Evolutionary conservation across 2,329 filamentous ascomycete genomes (phyloP), one percentile per base, ranked within the genome.

Genomic region (Xenoacremonium recifei): DNA sequence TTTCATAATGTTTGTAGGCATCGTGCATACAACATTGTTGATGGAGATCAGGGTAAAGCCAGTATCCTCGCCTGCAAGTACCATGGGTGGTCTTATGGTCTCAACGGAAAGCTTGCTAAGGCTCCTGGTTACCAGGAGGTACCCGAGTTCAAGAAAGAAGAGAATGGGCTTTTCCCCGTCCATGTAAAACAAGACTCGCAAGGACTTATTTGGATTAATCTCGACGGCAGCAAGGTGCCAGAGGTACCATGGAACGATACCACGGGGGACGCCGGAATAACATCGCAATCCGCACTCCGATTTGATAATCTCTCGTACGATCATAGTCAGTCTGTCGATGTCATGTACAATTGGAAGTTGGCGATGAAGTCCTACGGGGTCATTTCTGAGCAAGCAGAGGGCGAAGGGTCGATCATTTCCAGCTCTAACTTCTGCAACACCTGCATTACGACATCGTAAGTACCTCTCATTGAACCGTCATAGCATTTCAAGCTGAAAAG

Each of bases 1-100:
- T 82, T 83, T 57, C 80, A 83, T 63, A 83, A 84, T 53, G 69
- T 82, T 25, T 83, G 80, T 61, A 66, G 80, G 3, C 80, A 83
- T 57, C 69, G 80, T 6, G 80, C 80, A 17, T 84, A 76, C 53
- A 76, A 77, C 0, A 71, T 83, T 7, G 76, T 80, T 7, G 69
- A 66, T 4, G 69, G 71, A 32, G 68, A 74, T 3, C 61, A 69
- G 10, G 80, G 80, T 3, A 69, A 68, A 30, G 70, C 70, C 35
- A 69, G 63, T 49, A 71, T 82, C 25, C 70, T 83, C 31, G 68
- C 73, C 0, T 83, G 79, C 67, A 74, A 75, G 47, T 82, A 83
- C 56, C 79, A 82, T 54, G 78, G 78, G 31, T 83, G 79, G 79
- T 78, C 75, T 4, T 83, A 82, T 52, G 74, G 77, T 39, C 67